Evolutionary conservation across 768 basidiomycete genomes (phyloP).

Genomic region (Lyophyllum atratum): DNA sequence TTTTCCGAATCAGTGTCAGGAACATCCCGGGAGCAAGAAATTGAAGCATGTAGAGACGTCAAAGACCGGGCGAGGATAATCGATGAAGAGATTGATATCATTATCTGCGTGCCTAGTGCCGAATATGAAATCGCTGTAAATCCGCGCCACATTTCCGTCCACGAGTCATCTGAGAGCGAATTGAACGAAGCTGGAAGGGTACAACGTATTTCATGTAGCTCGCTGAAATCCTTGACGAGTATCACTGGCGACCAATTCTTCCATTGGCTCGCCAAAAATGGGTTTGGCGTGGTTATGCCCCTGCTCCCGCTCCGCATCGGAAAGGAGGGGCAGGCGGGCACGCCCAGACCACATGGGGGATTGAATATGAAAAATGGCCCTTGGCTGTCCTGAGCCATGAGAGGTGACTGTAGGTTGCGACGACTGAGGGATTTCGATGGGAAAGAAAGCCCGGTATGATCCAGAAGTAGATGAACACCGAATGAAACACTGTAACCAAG

Average conservation of each 20-base stretch:
- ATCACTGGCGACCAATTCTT: background rate
- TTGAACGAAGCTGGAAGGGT: background rate
- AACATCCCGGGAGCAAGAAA: background rate
- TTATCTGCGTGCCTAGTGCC: background rate
- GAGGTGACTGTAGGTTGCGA: too few species aligned
- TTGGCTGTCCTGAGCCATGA: background rate
- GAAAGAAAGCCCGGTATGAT: too few species aligned
- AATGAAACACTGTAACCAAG: too few species aligned
- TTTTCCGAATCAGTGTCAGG: background rate
- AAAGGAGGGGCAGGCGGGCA: background rate
- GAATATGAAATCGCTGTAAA: background rate
- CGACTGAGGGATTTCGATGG: too few species aligned
- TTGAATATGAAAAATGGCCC: background rate
- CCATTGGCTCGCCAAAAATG: background rate
- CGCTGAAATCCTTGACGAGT: too few species aligned
- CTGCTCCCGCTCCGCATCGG: background rate
- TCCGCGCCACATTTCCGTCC: background rate
- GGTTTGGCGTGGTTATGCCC: background rate
- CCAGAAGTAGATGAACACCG: too few species aligned
- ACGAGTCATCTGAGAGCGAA: background rate
- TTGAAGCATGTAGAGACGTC: constrained; percentile 1
- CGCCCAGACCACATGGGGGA: background rate
- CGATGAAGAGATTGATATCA: background rate
- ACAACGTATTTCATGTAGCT: background rate
- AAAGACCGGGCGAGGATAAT: background rate